Percentiles rank a stretch among this genome's conserved stretches.
These are phyloP conservation scores for Mycena galopus DNA, from an alignment of 768 basidiomycete genomes.

Conservation along the genomic window DNA sequence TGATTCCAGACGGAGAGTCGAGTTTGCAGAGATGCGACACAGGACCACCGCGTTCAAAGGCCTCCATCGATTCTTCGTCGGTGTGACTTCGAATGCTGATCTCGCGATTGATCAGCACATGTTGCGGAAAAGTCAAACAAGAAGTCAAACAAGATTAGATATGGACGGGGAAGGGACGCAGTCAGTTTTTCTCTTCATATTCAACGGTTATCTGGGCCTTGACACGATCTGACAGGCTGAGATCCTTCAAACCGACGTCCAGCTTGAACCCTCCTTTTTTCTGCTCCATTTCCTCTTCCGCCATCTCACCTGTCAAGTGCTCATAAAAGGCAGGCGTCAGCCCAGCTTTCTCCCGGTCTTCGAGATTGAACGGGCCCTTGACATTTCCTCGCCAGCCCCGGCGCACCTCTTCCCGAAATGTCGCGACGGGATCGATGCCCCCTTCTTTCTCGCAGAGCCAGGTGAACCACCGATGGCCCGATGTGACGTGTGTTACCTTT, in stretches of 20 bases:
- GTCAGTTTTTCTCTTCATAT: slow-evolving; percentile 24
- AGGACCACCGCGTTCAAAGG: too few relatives aligned
- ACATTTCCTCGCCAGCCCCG: slow-evolving; percentile 79
- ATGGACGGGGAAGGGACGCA: background rate
- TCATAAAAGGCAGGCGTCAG: slow-evolving; percentile 81
- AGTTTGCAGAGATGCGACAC: too few relatives aligned
- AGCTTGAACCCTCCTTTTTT: slow-evolving; percentile 23
- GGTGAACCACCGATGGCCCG: slow-evolving; percentile 87
- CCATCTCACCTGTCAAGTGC: slow-evolving; percentile 74
- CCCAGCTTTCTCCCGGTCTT: slow-evolving; percentile 80
- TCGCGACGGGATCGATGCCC: slow-evolving; percentile 66
- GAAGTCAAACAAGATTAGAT: background rate
- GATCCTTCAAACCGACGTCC: slow-evolving; percentile 14
- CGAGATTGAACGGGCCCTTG: slow-evolving; percentile 87
- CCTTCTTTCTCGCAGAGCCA: slow-evolving; percentile 74
- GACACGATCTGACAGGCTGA: slow-evolving; percentile 20
- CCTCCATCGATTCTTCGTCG: too few relatives aligned
- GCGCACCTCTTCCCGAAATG: slow-evolving; percentile 80
- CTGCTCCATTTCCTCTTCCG: slow-evolving; percentile 36
- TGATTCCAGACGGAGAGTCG: too few relatives aligned
- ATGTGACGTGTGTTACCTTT: slow-evolving; percentile 79
- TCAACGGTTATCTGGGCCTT: slow-evolving; percentile 21
- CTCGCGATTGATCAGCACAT: background rate
- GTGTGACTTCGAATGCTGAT: background rate
- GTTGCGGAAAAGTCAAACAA: background rate